A percentile compares a stretch with the other conserved stretches of the same genome.
phyloP scores from a whole-genome alignment of 345 rosid species.

The Toxicodendron radicans region DNA sequence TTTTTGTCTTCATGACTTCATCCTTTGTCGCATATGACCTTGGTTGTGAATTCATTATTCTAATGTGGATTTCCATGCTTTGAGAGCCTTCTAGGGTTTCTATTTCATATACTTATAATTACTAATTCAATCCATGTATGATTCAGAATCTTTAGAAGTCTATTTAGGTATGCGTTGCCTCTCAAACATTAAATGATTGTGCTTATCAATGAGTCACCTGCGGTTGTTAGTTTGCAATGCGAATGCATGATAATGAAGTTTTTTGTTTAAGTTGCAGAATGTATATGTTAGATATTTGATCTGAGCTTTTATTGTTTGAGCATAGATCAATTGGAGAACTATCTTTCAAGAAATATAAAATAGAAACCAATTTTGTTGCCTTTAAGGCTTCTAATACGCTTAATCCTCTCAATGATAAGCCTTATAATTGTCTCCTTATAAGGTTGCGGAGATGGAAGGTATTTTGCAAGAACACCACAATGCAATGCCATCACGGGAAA shows the following conservation, averaged over 20 bases:
- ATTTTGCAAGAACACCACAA: slow-evolving; percentile 77
- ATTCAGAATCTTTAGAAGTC: background rate
- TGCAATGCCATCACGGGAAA: slow-evolving; percentile 70
- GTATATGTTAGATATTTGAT: background rate
- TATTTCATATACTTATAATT: background rate
- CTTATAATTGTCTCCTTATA: slow-evolving; percentile 11
- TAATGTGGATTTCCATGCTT: slow-evolving; percentile 2
- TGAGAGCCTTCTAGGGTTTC: background rate
- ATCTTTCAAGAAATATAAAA: background rate
- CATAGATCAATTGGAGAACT: background rate
- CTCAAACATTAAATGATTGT: background rate
- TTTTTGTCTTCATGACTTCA: background rate
- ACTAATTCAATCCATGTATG: background rate
- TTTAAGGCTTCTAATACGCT: background rate
- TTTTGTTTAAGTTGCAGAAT: background rate
- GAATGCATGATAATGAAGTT: background rate
- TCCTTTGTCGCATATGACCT: background rate
- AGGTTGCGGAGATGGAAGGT: slow-evolving; percentile 97
- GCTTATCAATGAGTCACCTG: background rate
- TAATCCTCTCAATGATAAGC: slow-evolving; percentile 2
- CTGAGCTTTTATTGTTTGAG: background rate
- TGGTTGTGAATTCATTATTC: background rate
- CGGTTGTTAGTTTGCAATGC: background rate
- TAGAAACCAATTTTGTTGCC: slow-evolving; percentile 2
- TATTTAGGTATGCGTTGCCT: background rate